Conservation (phyloP, 129 eudicot species). For the Escallonia herrerae region DNA sequence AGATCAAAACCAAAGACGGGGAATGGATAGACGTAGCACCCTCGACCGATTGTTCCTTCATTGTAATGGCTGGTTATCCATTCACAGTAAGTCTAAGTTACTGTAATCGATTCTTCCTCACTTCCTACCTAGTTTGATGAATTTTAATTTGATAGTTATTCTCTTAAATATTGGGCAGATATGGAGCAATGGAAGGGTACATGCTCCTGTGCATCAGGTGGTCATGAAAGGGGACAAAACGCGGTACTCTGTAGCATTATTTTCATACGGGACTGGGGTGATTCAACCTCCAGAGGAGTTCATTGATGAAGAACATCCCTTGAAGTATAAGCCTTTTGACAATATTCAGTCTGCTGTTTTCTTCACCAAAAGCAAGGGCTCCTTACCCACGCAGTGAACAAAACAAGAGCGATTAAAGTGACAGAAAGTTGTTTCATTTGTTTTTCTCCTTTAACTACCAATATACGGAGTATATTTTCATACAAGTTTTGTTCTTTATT, state of each 20-base stretch:
- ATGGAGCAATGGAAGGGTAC: slow-evolving; percentile 36
- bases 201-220: slow-evolving; percentile 22
- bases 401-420: no score
- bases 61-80: slow-evolving; percentile 30
- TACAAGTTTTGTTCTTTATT: no score
- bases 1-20: slow-evolving; percentile 21
- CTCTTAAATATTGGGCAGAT: neutral
- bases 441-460: no score
- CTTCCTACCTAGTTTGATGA: no score
- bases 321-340: slow-evolving; percentile 22
- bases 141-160: no score
- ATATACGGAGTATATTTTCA: no score
- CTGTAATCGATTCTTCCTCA: no score
- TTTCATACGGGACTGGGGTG: slow-evolving; percentile 11
- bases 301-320: slow-evolving; percentile 24
- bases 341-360: neutral
- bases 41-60: slow-evolving; percentile 23
- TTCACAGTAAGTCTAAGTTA: slow-evolving; percentile 12
- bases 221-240: slow-evolving; percentile 14
- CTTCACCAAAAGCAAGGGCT: no score
- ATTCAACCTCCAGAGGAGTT: slow-evolving; percentile 23
- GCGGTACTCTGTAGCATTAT: slow-evolving; percentile 17
- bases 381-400: no score
- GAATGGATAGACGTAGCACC: slow-evolving; percentile 20
- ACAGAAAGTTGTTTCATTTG: no score